A percentile compares a stretch with the other conserved stretches of the same genome.
Evolutionary conservation across 805 yeast genomes (phyloP).

Genomic region (Blastobotrys mokoenaii): DNA sequence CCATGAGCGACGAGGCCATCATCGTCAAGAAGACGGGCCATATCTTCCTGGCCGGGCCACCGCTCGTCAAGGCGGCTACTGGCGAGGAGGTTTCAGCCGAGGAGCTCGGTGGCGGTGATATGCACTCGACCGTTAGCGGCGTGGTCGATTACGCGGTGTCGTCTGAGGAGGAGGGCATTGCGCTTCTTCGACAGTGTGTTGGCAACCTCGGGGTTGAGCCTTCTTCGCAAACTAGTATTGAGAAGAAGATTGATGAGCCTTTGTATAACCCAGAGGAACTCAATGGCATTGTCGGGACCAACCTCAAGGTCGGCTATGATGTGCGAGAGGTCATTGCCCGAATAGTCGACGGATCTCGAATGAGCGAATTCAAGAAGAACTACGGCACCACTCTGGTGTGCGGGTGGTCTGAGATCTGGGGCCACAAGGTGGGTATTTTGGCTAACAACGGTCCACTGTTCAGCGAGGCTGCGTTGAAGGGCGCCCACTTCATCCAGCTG

Average conservation of each 20-base stretch:
- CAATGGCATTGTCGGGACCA: conserved; percentile 25
- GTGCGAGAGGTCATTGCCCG: conserved; percentile 28
- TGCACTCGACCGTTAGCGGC: conserved; percentile 26
- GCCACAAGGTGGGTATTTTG: conserved; percentile 26
- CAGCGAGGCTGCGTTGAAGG: conserved; percentile 26
- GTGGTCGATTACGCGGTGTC: conserved; percentile 26
- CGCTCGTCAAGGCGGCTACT: conserved; percentile 29
- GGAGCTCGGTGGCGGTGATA: conserved; percentile 27
- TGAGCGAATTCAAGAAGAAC: conserved; percentile 24
- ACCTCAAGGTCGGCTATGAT: conserved; percentile 23
- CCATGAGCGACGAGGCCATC: conserved; percentile 28
- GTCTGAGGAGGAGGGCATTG: conserved; percentile 26
- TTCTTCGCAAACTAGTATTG: neutral
- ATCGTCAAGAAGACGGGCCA: conserved; percentile 27
- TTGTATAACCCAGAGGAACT: conserved; percentile 24
- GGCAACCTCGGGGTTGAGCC: conserved; percentile 15
- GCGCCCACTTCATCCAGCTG: conserved; percentile 27
- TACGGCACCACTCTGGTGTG: conserved; percentile 26
- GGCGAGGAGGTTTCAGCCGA: conserved; percentile 27
- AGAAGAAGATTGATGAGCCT: conserved; percentile 19
- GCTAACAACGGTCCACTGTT: conserved; percentile 27
- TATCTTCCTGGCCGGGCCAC: conserved; percentile 29
- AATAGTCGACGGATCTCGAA: conserved; percentile 26
- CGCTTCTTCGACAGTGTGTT: conserved; percentile 22
- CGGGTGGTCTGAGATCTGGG: conserved; percentile 25